Evolutionary conservation across 768 basidiomycete genomes (phyloP).

Genomic region (Boletus sensibilis): DNA sequence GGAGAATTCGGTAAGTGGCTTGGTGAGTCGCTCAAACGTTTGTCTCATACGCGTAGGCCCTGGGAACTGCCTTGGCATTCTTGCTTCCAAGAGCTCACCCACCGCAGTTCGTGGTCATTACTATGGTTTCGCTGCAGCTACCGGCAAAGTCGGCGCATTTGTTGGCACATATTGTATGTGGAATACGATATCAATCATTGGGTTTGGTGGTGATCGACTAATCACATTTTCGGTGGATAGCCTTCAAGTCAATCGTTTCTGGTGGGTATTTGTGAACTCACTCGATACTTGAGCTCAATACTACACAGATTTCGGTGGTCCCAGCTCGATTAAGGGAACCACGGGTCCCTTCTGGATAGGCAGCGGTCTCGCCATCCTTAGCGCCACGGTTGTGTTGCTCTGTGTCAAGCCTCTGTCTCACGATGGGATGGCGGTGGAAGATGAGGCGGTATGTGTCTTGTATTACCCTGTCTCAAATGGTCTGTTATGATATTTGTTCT

Average conservation of each 20-base stretch:
- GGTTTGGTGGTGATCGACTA: background rate
- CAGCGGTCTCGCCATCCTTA: slow-evolving; percentile 80
- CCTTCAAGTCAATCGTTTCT: slow-evolving; percentile 64
- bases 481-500: slow-evolving; percentile 1
- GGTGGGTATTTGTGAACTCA: slow-evolving; percentile 36
- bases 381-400: slow-evolving; percentile 69
- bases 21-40: background rate
- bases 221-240: slow-evolving; percentile 32
- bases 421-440: slow-evolving; percentile 81
- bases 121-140: slow-evolving; percentile 82
- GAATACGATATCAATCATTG: background rate
- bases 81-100: slow-evolving; percentile 83
- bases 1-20: slow-evolving; percentile 70
- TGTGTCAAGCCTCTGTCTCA: slow-evolving; percentile 71
- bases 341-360: slow-evolving; percentile 89
- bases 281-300: background rate
- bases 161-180: slow-evolving; percentile 74
- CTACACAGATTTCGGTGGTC: slow-evolving; percentile 58
- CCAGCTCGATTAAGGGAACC: slow-evolving; percentile 51
- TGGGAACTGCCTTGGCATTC: slow-evolving; percentile 81
- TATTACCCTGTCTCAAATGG: background rate
- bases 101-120: slow-evolving; percentile 85
- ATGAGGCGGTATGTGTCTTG: slow-evolving; percentile 49
- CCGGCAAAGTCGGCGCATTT: slow-evolving; percentile 85
- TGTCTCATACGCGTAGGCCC: slow-evolving; percentile 47